These are phyloP conservation scores for Fusarium redolens DNA, from an alignment of 2,329 filamentous ascomycete species.

Conservation along the genomic window DNA sequence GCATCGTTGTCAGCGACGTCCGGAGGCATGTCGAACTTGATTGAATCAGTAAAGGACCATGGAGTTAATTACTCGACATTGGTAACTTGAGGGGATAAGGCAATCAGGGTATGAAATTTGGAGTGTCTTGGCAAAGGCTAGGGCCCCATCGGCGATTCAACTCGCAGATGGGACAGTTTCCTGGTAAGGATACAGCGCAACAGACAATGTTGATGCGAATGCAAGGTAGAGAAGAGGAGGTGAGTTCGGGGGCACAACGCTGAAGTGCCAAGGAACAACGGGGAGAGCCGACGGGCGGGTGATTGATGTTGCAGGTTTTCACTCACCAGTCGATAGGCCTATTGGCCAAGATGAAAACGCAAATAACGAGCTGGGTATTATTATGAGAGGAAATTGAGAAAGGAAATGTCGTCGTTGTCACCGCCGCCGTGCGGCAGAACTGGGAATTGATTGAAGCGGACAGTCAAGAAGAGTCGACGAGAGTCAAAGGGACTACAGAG, in stretches of 20 bases:
- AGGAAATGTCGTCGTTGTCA: conserved; percentile 11
- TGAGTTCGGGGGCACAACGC: conserved; percentile 11
- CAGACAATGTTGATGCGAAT: not conserved
- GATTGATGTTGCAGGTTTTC: conserved; percentile 4
- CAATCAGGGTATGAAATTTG: conserved; percentile 20
- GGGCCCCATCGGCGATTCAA: conserved; percentile 16
- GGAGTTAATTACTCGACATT: conserved; percentile 12
- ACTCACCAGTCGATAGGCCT: conserved; percentile 38
- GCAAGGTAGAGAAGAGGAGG: conserved; percentile 2
- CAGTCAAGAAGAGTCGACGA: conserved; percentile 36
- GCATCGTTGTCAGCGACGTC: conserved; percentile 60
- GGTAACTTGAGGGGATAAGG: conserved; percentile 16
- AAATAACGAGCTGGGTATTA: conserved; percentile 15
- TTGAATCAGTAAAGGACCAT: conserved; percentile 36
- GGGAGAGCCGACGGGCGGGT: conserved; percentile 2
- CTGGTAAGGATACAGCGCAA: not conserved
- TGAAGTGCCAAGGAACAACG: conserved; percentile 8
- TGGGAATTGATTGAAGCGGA: conserved; percentile 20
- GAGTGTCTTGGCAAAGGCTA: conserved; percentile 10
- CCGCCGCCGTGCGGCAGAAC: conserved; percentile 33
- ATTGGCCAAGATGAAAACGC: conserved; percentile 24
- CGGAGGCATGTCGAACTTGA: conserved; percentile 48
- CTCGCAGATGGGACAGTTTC: conserved; percentile 1
- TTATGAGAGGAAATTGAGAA: not conserved
- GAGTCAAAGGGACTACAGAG: conserved; percentile 38